These are phyloP conservation scores for Apostasia shenzhenica DNA, from an alignment of 106 monocot species.

Conservation along the genomic window DNA sequence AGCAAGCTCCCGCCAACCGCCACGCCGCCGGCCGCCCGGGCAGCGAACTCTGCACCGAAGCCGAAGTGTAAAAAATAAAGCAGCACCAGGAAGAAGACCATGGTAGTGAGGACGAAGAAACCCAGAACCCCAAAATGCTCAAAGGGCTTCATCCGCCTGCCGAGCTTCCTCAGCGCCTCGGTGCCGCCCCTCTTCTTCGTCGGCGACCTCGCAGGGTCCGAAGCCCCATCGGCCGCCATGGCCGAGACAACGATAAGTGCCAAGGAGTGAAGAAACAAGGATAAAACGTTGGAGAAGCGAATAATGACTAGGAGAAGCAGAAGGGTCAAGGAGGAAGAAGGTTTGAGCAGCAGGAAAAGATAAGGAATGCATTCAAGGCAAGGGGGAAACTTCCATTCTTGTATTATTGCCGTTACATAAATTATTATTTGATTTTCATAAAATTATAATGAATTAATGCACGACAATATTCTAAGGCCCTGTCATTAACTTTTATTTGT, in stretches of 20 bases:
- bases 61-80: slow-evolving; percentile 21
- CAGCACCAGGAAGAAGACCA: slow-evolving; percentile 15
- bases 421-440: too few relatives aligned
- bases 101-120: slow-evolving; percentile 19
- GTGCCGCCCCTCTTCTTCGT: not conserved
- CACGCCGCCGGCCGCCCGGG: not conserved
- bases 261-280: not conserved
- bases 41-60: not conserved
- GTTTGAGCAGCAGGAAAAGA: not conserved
- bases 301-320: not conserved
- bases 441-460: too few relatives aligned
- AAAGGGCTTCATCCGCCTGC: slow-evolving; percentile 21
- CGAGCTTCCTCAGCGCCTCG: not conserved
- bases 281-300: not conserved
- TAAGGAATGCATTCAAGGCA: not conserved
- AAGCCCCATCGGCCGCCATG: not conserved
- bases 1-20: not conserved
- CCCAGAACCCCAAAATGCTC: slow-evolving; percentile 14
- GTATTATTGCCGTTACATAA: too few relatives aligned
- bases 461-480: too few relatives aligned
- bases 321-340: not conserved
- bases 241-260: too few relatives aligned
- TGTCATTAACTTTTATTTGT: too few relatives aligned
- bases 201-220: not conserved
- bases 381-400: too few relatives aligned